A percentile compares a stretch with the other conserved stretches of the same genome.
phyloP scores from a whole-genome alignment of 208 protist species.

The Trypanosomatidae sp. region DNA sequence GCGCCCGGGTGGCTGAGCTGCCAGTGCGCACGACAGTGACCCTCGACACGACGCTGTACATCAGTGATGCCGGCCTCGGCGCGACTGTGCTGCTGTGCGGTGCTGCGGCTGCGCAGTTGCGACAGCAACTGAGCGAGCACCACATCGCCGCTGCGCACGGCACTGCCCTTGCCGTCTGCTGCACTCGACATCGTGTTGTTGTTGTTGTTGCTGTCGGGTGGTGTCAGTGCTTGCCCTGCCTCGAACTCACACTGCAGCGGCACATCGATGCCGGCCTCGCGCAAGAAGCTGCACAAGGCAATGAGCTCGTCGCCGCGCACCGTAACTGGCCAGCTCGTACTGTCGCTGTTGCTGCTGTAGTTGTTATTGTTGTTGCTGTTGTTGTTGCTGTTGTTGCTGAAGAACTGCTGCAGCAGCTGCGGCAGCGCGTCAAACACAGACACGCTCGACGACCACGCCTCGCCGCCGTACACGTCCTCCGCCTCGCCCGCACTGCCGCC shows the following conservation, averaged over 20 bases:
- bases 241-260: slow-evolving; percentile 64
- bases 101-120: slow-evolving; percentile 17
- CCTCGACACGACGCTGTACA: slow-evolving; percentile 34
- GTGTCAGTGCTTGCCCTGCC: slow-evolving; percentile 52
- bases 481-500: slow-evolving; percentile 10
- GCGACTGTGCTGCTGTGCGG: slow-evolving; percentile 31
- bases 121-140: slow-evolving; percentile 22
- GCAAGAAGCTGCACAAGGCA: slow-evolving; percentile 53
- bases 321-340: slow-evolving; percentile 3
- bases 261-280: slow-evolving; percentile 57
- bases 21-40: slow-evolving; percentile 47
- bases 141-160: slow-evolving; percentile 40
- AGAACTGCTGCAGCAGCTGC: slow-evolving; percentile 33
- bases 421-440: slow-evolving; percentile 58
- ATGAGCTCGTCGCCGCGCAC: slow-evolving; percentile 28
- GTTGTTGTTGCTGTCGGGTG: too few relatives aligned
- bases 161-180: too few relatives aligned
- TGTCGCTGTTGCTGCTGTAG: slow-evolving; percentile 2
- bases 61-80: slow-evolving; percentile 39
- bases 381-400: background rate
- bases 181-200: too few relatives aligned
- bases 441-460: slow-evolving; percentile 46
- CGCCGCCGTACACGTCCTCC: slow-evolving; percentile 8
- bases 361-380: background rate
- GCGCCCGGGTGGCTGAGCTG: slow-evolving; percentile 61